A percentile compares a stretch with the other conserved stretches of the same genome.
These are phyloP conservation scores for Adansonia digitata DNA, from an alignment of 345 rosid genomes.

Conservation along the genomic window DNA sequence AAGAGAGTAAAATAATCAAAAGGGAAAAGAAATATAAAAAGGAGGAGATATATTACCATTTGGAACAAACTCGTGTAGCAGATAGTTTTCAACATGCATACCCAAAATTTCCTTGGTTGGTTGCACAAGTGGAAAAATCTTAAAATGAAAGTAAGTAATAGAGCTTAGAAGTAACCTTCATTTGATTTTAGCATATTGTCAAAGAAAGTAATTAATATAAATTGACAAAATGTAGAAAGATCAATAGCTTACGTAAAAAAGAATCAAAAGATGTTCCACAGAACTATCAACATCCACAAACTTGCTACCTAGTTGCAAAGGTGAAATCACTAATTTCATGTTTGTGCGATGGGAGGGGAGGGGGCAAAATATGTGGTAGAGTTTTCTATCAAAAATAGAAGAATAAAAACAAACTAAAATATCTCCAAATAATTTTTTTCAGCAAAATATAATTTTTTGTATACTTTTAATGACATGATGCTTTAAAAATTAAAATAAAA, in stretches of 20 bases:
- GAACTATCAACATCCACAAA: no score
- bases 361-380: not conserved
- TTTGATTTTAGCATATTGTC: not conserved
- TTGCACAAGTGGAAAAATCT: constrained; percentile 48
- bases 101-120: constrained; percentile 78
- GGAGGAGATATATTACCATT: constrained; percentile 41
- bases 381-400: not conserved
- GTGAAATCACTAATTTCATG: not conserved
- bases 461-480: not conserved
- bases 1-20: not conserved
- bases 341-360: not conserved
- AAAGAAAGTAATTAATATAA: not conserved
- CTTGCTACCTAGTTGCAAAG: not conserved
- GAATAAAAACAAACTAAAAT: not conserved
- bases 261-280: no score
- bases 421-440: not conserved
- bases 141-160: not conserved
- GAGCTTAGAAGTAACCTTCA: constrained; percentile 1
- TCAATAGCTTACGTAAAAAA: not conserved
- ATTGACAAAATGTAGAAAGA: constrained; percentile 6
- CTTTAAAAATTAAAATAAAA: not conserved
- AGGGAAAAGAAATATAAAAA: not conserved
- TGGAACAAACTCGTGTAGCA: constrained; percentile 87
- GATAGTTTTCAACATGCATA: constrained; percentile 47
- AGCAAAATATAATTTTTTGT: not conserved